These are phyloP conservation scores for Pichia norvegensis DNA, from an alignment of 1,139 yeast genomes.

Conservation along the genomic window DNA sequence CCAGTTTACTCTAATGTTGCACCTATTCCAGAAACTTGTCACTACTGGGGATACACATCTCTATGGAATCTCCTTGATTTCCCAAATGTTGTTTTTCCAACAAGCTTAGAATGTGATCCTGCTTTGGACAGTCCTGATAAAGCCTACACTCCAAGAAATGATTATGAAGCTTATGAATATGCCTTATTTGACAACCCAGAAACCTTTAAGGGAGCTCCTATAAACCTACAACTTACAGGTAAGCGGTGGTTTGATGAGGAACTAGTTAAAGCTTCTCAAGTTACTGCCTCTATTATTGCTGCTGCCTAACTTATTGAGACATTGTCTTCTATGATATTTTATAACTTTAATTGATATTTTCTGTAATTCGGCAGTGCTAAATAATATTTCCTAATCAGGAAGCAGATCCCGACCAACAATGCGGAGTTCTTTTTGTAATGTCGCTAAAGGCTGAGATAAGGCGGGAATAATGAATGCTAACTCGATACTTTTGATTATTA, in stretches of 20 bases:
- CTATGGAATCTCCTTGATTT: constrained; percentile 57
- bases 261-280: constrained; percentile 28
- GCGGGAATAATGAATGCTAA: no score
- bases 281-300: constrained; percentile 11
- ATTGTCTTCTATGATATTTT: no score
- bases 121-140: constrained; percentile 21
- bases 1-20: constrained; percentile 68
- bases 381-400: no score
- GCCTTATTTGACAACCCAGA: constrained; percentile 28
- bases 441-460: no score
- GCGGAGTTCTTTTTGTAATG: no score
- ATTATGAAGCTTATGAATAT: constrained; percentile 36
- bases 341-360: no score
- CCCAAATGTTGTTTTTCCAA: constrained; percentile 50
- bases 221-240: constrained; percentile 42
- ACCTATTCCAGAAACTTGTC: constrained; percentile 52
- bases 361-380: no score
- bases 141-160: constrained; percentile 30
- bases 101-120: constrained; percentile 23
- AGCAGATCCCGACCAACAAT: no score
- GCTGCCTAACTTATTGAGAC: no score
- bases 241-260: constrained; percentile 46
- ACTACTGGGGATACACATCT: constrained; percentile 68
- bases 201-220: constrained; percentile 42
- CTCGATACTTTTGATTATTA: no score